Evolutionary conservation across 164 flowering plant genomes (phyloP).

Genomic region (Stephania japonica): DNA sequence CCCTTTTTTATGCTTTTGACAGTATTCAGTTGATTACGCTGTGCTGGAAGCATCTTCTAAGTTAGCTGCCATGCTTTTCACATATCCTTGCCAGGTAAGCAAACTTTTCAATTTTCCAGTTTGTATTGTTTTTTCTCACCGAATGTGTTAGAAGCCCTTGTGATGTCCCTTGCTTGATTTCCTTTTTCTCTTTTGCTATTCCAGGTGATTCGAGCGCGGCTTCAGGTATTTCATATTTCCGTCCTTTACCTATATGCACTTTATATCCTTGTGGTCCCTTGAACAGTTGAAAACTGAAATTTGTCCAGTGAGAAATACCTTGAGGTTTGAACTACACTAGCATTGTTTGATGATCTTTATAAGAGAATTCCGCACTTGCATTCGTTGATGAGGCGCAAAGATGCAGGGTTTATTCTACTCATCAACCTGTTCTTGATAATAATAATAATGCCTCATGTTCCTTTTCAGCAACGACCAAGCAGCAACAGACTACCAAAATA

Average conservation of each 20-base stretch:
- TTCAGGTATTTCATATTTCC: constrained; percentile 53
- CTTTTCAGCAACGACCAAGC: constrained; percentile 82
- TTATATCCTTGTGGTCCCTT: background rate
- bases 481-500: constrained; percentile 64
- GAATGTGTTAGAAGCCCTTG: background rate
- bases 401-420: too few species aligned
- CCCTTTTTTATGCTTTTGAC: constrained; percentile 15
- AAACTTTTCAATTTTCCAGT: background rate
- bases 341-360: too few species aligned
- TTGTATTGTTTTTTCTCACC: background rate
- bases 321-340: too few species aligned
- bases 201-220: constrained; percentile 91
- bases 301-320: background rate
- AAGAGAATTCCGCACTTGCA: too few species aligned
- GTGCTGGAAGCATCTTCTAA: constrained; percentile 84
- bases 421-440: too few species aligned
- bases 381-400: too few species aligned
- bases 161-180: background rate
- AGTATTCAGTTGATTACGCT: constrained; percentile 85
- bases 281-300: background rate
- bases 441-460: background rate
- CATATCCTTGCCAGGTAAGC: constrained; percentile 86
- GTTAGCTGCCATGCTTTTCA: constrained; percentile 72
- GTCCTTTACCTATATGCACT: background rate
- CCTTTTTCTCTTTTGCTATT: constrained; percentile 14